Conservation (phyloP, 2,329 filamentous ascomycete species). For the Monilinia polystroma region DNA sequence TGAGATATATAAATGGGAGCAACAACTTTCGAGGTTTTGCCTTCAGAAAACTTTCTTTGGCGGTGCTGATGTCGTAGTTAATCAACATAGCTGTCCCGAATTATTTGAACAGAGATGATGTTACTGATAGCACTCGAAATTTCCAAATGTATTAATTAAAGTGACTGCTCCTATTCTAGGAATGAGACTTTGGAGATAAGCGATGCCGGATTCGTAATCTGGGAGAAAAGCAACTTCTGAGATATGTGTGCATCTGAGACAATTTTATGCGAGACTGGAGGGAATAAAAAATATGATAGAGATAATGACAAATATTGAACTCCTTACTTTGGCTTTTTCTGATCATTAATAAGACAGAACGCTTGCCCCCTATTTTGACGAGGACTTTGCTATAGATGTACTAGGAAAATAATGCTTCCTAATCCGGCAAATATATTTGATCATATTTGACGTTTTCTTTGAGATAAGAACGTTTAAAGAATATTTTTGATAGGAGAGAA, state of each 20-base stretch:
- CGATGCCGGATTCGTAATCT: slow-evolving; percentile 3
- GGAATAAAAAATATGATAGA: neutral
- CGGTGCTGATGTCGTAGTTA: slow-evolving; percentile 7
- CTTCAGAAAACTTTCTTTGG: slow-evolving; percentile 19
- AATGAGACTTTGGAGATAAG: neutral
- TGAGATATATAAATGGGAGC: slow-evolving; percentile 15
- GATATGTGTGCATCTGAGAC: slow-evolving; percentile 20
- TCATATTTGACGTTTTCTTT: no score
- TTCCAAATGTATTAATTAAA: neutral
- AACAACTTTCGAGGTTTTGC: slow-evolving; percentile 20
- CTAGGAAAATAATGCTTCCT: no score
- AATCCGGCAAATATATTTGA: no score
- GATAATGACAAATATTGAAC: neutral
- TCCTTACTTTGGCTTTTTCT: neutral
- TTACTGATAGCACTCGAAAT: neutral
- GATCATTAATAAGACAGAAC: no score
- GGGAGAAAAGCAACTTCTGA: neutral
- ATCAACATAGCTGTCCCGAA: slow-evolving; percentile 16
- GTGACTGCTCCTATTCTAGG: neutral
- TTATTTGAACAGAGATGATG: neutral
- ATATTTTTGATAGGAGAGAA: no score
- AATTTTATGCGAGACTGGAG: neutral
- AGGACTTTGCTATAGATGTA: no score
- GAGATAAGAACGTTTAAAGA: no score
- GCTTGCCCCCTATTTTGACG: no score